Base-by-base conservation (phyloP, 768 basidiomycete species). In the Kwoniella sp. region DNA sequence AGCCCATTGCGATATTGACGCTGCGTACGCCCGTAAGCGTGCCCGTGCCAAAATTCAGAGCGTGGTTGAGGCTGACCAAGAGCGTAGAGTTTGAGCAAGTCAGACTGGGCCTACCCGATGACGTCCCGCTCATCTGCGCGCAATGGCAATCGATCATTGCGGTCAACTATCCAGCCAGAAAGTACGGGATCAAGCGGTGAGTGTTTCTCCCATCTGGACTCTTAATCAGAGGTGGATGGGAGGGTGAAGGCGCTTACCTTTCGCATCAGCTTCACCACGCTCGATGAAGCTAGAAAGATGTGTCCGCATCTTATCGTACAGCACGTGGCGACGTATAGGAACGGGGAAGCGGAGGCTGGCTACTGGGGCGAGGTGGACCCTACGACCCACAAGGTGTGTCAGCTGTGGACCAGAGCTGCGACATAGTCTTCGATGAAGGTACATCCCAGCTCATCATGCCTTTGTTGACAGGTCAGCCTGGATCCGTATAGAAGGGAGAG, bases 401-500 rank as follows among this genome's bases (percentile, higher is more conserved):
- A 12, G 15, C 36, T 33, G 15, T 37, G 36, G 5, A 6, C 5
- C 7, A 17, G n/a, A 37, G 7, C 20, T 6, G 20, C 20, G n/a
- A 37, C 32, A 33, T n/a, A n/a, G n/a, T n/a, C n/a, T n/a, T n/a
- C n/a, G n/a, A n/a, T n/a, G n/a, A n/a, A n/a, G n/a, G n/a, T n/a
- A n/a, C n/a, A n/a, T n/a, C n/a, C n/a, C n/a, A 32, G 8, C 31
- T 32, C 31, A 32, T 15, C 9, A 32, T 32, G 8, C 31, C 15
- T 32, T 20, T 19, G 23, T 28, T 3, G 3, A 34, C 50, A 89
- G 87, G 87, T 96, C 32, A 93, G 90, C 11, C 79, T 98, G 47
- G 93, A 98, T 71, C 83, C 87, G 62, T 98, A 96, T 75, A 79
- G 95, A 6, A 80, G 86, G 49, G 95, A 99, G 77, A 89, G 87